These are phyloP conservation scores for Berberis thunbergii DNA, from an alignment of 164 flowering plant genomes.

Conservation along the genomic window DNA sequence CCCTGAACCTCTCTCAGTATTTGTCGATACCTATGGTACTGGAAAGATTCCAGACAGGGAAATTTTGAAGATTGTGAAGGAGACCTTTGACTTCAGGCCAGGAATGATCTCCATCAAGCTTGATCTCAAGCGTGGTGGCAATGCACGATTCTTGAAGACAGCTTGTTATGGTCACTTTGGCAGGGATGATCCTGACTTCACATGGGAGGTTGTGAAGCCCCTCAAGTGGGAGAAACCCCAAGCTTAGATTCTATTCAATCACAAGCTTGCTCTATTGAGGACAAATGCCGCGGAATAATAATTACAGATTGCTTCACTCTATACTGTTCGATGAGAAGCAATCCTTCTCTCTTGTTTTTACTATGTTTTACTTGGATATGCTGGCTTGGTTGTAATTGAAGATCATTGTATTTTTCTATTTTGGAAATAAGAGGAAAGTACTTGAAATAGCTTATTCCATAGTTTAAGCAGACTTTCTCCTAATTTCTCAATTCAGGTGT, in stretches of 20 bases:
- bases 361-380: no score
- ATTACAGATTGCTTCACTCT: no score
- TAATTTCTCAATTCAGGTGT: no score
- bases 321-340: no score
- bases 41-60: slow-evolving; percentile 72
- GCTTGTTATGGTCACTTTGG: slow-evolving; percentile 89
- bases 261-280: no score
- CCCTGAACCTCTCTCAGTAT: slow-evolving; percentile 72
- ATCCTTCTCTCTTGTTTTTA: no score
- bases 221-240: slow-evolving; percentile 73
- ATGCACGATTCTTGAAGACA: slow-evolving; percentile 68
- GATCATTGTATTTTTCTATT: no score
- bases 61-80: slow-evolving; percentile 66
- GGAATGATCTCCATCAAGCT: slow-evolving; percentile 74
- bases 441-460: no score
- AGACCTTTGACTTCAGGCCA: slow-evolving; percentile 71
- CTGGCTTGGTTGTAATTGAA: no score
- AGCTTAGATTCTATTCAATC: background rate
- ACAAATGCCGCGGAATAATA: background rate
- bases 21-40: slow-evolving; percentile 56
- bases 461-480: no score
- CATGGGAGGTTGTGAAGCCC: slow-evolving; percentile 86
- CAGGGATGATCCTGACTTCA: slow-evolving; percentile 81
- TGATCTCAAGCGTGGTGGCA: slow-evolving; percentile 79
- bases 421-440: no score